These are phyloP conservation scores for Xylaria bambusicola DNA, from an alignment of 495 filamentous ascomycete genomes.

Conservation along the genomic window DNA sequence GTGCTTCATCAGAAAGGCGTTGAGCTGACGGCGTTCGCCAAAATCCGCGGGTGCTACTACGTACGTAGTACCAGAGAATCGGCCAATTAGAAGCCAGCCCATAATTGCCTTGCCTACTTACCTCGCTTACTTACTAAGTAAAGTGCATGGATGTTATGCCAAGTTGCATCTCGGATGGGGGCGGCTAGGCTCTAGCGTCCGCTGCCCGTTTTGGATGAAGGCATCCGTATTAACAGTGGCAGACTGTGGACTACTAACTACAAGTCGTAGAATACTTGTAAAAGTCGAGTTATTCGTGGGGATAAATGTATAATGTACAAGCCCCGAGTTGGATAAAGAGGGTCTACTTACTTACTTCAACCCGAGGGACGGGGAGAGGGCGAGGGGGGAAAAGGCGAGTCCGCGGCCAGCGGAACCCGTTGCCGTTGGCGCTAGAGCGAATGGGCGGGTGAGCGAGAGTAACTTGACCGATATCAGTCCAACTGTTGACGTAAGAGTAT, in stretches of 20 bases:
- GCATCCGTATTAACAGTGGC: too few relatives aligned
- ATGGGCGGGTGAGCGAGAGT: neutral
- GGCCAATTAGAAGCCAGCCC: neutral
- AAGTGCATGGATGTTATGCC: too few relatives aligned
- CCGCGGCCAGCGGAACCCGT: neutral
- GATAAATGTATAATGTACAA: too few relatives aligned
- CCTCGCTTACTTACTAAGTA: too few relatives aligned
- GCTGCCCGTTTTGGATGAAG: neutral
- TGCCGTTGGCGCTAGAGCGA: neutral
- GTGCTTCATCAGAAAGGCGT: neutral
- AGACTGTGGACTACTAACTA: neutral
- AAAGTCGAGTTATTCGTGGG: too few relatives aligned
- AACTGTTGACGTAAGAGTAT: too few relatives aligned
- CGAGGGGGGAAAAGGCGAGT: neutral
- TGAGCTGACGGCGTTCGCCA: neutral
- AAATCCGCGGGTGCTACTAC: neutral
- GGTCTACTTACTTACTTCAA: too few relatives aligned
- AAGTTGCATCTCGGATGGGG: neutral
- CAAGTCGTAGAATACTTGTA: too few relatives aligned
- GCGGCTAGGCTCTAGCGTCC: neutral
- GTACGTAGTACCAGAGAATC: neutral
- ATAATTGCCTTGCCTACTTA: neutral
- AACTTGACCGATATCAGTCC: too few relatives aligned
- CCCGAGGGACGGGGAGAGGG: too few relatives aligned
- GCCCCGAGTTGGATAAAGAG: too few relatives aligned